Base-by-base conservation (phyloP, 352 stramenopile species). In the Pythium pectinolyticum region DNA sequence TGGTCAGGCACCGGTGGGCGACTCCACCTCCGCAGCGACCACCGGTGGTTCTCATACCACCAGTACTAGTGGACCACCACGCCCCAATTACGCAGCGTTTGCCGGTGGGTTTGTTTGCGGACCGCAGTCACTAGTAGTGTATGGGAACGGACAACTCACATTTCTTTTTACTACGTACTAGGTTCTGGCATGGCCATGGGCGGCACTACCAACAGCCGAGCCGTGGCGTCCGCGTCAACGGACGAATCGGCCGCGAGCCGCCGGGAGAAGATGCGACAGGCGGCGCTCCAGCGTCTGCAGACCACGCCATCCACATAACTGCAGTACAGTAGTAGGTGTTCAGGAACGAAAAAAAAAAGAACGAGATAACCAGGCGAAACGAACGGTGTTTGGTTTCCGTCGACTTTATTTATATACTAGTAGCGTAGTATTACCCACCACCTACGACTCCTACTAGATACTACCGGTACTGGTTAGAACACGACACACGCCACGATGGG, bases 201-300 rank as follows among this genome's bases (percentile, higher is more conserved):
- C 12, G 58, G 63, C 6, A 14, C 32, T 19, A 35, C 25, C 8
- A 24, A 59, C 14, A 32, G 31, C 28, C 64, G 57, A 7, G 46
- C 58, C 19, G 50, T 67, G 30, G 35, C 69, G 5, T 65, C 66
- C n/a, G 62, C 63, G 15, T 68, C 69, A 17, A 35, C 25, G 5
- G 37, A 47, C 10, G 14, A 34, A 10, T 67, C 65, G 17, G 61
- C 62, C 25, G 67, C 73, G 19, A 78, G 89, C 57, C 78, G 81
- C 7, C 83, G 83, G 35, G 81, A 89, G 41, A 89, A 88, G 55
- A 72, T 89, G 49, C 83, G 81, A 6, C 58, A 78, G 61, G 83
- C 83, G 32, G 78, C 79, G 32, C 63, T 92, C 20, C 78, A 84
- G 51, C 76, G 83, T 49, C 61, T 88, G 31, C 70, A 82, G 67